Conservation (phyloP, 208 protist genomes). For the Leishmania tropica region DNA sequence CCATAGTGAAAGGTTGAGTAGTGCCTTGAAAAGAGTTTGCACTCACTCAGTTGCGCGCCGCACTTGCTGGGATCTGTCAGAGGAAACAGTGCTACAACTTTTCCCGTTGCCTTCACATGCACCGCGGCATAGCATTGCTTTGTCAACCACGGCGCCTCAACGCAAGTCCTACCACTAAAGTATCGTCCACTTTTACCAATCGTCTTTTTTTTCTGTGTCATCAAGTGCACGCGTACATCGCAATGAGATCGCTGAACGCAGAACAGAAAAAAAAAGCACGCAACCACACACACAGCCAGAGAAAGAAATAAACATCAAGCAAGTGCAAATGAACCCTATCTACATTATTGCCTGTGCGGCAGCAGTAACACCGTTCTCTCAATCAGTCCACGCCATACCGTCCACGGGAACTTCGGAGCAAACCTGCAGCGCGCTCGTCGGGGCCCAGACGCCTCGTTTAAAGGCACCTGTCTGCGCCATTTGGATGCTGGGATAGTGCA, state of each 20-base stretch:
- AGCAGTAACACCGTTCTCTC: background rate
- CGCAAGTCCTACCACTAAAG: background rate
- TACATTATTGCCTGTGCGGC: background rate
- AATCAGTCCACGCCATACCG: slow-evolving; percentile 38
- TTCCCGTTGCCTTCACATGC: background rate
- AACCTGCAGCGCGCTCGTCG: slow-evolving; percentile 59
- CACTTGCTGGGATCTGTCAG: background rate
- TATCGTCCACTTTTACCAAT: background rate
- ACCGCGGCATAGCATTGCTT: background rate
- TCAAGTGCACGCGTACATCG: background rate
- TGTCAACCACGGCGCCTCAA: background rate
- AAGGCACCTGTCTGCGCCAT: slow-evolving; percentile 81
- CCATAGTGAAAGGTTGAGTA: background rate
- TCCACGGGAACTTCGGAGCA: slow-evolving; percentile 55
- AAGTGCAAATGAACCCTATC: background rate
- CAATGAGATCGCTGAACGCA: background rate
- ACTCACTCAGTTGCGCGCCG: background rate
- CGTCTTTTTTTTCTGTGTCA: background rate
- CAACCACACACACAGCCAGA: background rate
- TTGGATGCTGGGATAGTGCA: slow-evolving; percentile 71
- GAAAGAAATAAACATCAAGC: slow-evolving; percentile 11
- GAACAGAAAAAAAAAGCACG: slow-evolving; percentile 8
- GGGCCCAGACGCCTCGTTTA: slow-evolving; percentile 78
- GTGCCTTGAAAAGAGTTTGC: background rate
- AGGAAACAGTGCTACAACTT: no score